Base-by-base conservation (phyloP, 371 early-diverging fungal species). In the Mucor circinelloides region DNA sequence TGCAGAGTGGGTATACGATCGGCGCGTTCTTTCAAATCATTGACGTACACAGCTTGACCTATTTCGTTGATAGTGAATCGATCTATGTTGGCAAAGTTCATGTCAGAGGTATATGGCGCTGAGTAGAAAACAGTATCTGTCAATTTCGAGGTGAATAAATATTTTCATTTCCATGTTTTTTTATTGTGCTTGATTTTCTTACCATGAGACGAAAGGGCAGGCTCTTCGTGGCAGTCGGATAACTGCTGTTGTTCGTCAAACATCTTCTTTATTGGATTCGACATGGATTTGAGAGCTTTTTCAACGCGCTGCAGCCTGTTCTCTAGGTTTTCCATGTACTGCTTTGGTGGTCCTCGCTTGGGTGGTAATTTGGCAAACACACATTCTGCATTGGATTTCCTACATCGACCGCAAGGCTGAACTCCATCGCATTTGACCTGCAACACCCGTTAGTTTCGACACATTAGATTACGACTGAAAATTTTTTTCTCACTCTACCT, bases 381-480 rank as follows among this genome's bases (percentile, higher is more conserved):
- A 63, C 84, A 84, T 9, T 67, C 69, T 13, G 65, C 66, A 28
- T 80, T 78, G 25, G 78, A 70, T 57, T 76, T 79, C 31, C 69
- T 62, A 66, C 84, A 84, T 27, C 78, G 73, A 42, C 68, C 66
- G 64, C 84, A 84, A 30, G 84, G 84, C 40, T 84, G 80, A 5
- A 76, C 79, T 27, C 84, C 84, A 64, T 84, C 81, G 56, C 84
- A 84, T 67, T 84, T 84, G 12, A 84, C 81, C 84, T 84, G 4
- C 25, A 3, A 27, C 13, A 52, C 0, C 4, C 5, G 23, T 52
- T 27, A 52, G 50, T 27, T 38, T 63, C 30, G 21, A 62, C 25
- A 60, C 21, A 62, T 48, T 12, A 4, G 15, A 48, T n/a, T 5
- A 55, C 8, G n/a, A 15, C 1, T 15, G 9, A 32, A 32, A 56